A percentile compares a stretch with the other conserved stretches of the same genome.
Conservation (phyloP, 2,329 filamentous ascomycete genomes). For the Bisporella sp. region DNA sequence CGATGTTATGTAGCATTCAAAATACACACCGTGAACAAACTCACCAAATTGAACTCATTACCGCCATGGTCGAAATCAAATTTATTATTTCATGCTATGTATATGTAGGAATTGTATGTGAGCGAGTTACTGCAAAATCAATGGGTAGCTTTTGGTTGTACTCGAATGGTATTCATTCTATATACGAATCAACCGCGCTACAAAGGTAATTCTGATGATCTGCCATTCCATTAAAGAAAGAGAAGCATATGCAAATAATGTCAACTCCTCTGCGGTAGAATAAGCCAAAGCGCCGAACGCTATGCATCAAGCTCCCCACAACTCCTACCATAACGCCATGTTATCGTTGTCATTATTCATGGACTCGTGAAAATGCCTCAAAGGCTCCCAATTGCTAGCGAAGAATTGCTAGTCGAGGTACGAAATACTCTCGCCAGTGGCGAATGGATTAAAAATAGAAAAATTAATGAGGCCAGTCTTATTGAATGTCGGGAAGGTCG, state of each 20-base stretch:
- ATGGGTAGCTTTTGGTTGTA: too few relatives aligned
- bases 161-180: too few relatives aligned
- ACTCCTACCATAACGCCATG: not conserved
- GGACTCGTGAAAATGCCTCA: not conserved
- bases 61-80: too few relatives aligned
- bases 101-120: too few relatives aligned
- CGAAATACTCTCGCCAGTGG: not conserved
- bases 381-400: not conserved
- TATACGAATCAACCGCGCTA: not conserved
- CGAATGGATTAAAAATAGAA: not conserved
- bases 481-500: slow-evolving; percentile 23
- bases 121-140: too few relatives aligned
- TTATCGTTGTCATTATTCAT: not conserved
- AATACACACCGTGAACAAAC: too few relatives aligned
- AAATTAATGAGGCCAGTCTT: not conserved
- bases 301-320: not conserved
- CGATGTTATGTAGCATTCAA: too few relatives aligned
- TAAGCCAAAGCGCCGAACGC: not conserved
- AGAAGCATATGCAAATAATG: not conserved
- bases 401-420: not conserved
- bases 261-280: not conserved
- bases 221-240: not conserved
- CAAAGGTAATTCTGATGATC: not conserved
- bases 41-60: too few relatives aligned
- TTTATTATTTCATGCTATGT: too few relatives aligned